Evolutionary conservation across 2,329 filamentous ascomycete species (phyloP), one percentile per base, ranked within the genome.

Genomic region (Ceratocystis alfenasii): DNA sequence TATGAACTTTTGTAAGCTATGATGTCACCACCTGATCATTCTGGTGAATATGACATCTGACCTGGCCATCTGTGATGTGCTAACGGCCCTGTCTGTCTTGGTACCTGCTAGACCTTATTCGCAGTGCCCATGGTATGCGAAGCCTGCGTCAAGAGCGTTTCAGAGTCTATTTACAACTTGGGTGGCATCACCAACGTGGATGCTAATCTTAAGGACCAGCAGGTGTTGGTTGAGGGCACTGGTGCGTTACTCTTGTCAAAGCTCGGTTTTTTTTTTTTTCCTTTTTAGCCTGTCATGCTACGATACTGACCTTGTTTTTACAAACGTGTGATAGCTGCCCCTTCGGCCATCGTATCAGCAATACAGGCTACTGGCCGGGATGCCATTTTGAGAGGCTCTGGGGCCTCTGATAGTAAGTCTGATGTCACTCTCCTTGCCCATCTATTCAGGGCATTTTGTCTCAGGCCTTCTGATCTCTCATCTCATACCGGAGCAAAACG

Each of bases 111-210:
- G 88, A 95, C 93, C 68, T 87, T 93, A 70, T 97, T 97, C 76
- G 91, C 93, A 69, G 94, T 97, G 71, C 92, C 91, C 65, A 87
- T 97, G 80, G 90, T 87, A 77, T 97, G 94, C 78, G 87, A 95
- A 72, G 80, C 83, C 73, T 97, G 94, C 78, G 85, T 96, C 75
- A 87, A 92, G 75, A 87, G 90, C 72, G 86, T 99, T 74, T 90
- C 90, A 72, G 83, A 83, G 69, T 86, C 90, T 61, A 78, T 97
- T 63, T 83, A 87, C 75, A 85, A 87, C 72, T 78, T 97, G 55
- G 80, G 84, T 72, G 91, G 92, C 53, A 89, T 97, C 74, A 83
- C 81, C 71, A 92, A 90, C 72, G 87, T 97, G 65, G 84, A 93
- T 68, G 90, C 87, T 70, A 88, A 89, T 74, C 80, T 97, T 63